Evolutionary conservation across 805 yeast genomes (phyloP), one percentile per base, ranked within the genome.

Genomic region (Candida wancherniae): DNA sequence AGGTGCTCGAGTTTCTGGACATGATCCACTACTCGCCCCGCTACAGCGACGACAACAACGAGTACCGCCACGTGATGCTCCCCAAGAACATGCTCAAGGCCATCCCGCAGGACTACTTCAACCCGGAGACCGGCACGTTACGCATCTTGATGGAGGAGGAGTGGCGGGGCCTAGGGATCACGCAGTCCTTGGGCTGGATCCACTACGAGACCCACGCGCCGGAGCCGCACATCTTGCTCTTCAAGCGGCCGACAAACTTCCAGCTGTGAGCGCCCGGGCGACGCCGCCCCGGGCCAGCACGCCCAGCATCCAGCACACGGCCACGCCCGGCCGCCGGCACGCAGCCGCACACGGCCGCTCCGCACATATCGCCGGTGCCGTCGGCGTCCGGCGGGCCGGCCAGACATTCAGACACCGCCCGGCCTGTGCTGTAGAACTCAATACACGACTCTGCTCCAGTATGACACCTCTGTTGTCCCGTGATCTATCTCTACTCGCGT

Each of bases 121-220:
- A 83, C 51, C 78, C 87, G 2, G 95, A 88, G 37, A 85, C 95
- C 2, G 97, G 97, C 4, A 92, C 98, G 0, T 69, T 92, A 47
- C 77, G 95, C 44, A 85, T 92, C 25, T 64, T 92, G 22, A 61
- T 83, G 28, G 99, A 92, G 57, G 97, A 92, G 45, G 99, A 92
- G 60, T 92, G 99, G 99, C 73, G 99, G 57, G 97, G 97, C 1
- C 65, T 92, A 29, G 99, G 99, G 3, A 87, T 92, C 50, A 92
- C 97, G 5, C 99, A 92, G 58, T 84, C 95, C 21, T 67, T 92
- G 39, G 98, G 98, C 1, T 92, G 98, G 98, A 92, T 73, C 33
- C 98, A 92, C 58, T 92, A 90, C 53, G 98, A 92, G 51, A 88
- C 95, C 24, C 98, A 92, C 57, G 71, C 97, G 1, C 99, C 99